Conservation (phyloP, 345 rosid genomes). For the Eucalyptus marginata region DNA sequence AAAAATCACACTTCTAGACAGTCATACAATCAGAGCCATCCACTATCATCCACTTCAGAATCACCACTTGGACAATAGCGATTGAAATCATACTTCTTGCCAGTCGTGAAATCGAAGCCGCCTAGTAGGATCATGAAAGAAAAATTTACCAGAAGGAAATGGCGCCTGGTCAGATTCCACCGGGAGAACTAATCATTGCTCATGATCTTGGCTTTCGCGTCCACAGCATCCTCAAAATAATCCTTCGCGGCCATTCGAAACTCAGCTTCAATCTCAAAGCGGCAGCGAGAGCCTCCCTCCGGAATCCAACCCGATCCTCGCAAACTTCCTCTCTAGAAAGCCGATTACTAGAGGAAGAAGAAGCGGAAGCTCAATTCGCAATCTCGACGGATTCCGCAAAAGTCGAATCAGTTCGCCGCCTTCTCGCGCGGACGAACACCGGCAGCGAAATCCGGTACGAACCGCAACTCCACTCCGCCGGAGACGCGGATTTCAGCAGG, state of each 20-base stretch:
- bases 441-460: not conserved
- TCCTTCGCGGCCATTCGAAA: not conserved
- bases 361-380: not conserved
- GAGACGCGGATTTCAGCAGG: not conserved
- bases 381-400: not conserved
- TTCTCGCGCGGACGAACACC: not conserved
- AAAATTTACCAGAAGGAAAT: not conserved
- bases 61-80: not conserved
- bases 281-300: not conserved
- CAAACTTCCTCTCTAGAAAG: not conserved
- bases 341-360: not conserved
- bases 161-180: not conserved
- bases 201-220: not conserved
- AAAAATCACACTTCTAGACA: not conserved
- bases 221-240: not conserved
- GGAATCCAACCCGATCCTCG: not conserved
- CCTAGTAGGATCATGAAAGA: not conserved
- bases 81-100: not conserved
- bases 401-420: not conserved
- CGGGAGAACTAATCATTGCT: not conserved
- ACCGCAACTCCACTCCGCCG: not conserved
- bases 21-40: not conserved
- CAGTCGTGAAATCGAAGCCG: not conserved
- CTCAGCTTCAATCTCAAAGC: not conserved
- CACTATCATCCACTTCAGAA: not conserved